Base-by-base conservation (phyloP, 1,284 basidiomycete genomes). In the Ustilago sp. region DNA sequence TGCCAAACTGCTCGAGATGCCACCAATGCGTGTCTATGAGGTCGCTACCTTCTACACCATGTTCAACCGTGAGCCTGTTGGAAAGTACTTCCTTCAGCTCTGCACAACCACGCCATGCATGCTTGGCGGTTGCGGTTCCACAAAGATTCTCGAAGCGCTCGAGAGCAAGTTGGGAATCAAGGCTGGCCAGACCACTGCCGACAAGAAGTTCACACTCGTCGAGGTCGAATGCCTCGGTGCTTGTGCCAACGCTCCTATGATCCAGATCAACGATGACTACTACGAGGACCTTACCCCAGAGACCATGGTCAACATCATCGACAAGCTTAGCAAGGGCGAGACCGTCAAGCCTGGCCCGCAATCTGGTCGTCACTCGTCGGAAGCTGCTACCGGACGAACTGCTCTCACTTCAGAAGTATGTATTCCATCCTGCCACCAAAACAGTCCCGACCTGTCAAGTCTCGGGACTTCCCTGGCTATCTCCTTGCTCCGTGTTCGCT, bases 31-130 rank as follows among this genome's bases (percentile, higher is more conserved):
- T 19, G 97, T 99, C 7, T 99, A 99, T 87, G 97, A 99, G 88
- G 97, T 99, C 59, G 96, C 97, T 13, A 97, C 95, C 12, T 99
- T 99, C 89, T 99, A 99, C 88, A 99, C 96, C 79, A 98, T 99
- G 96, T 98, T 83, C 68, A 83, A 85, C 78, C 79, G 81, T 57
- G 95, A 97, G 87, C 97, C 96, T 8, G 94, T 98, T 68, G 96
- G 95, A 61, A 89, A 93, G 84, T 90, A 97, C 87, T 98, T 99
- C 85, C 91, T 99, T 36, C 96, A 99, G 88, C 93, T 99, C 65
- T 99, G 97, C 90, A 99, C 97, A 45, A 99, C 96, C 43, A 99
- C 97, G 11, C 96, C 96, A 19, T 99, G 97, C 89, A 95, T 96
- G 92, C 90, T 99, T 54, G 92, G 93, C 60, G 96, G 96, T 57